A percentile compares a stretch with the other conserved stretches of the same genome.
phyloP scores from a whole-genome alignment of 1,139 yeast genomes.

The Geotrichum reessii region DNA sequence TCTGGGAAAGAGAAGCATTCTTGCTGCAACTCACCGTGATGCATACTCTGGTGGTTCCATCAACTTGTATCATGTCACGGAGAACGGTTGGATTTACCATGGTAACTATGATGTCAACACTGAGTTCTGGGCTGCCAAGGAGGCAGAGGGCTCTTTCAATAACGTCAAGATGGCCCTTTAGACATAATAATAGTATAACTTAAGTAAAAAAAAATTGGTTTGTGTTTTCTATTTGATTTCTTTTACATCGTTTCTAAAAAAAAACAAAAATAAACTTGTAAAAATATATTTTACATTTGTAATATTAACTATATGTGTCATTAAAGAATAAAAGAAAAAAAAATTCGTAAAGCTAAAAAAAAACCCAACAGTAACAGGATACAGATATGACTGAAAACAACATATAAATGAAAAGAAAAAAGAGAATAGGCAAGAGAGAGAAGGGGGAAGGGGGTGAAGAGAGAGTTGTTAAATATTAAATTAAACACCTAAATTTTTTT shows the following conservation, averaged over 20 bases:
- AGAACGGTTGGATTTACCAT: constrained; percentile 90
- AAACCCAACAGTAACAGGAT: background rate
- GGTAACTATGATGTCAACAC: constrained; percentile 94
- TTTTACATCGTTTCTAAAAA: background rate
- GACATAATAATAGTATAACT: background rate
- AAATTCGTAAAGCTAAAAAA: background rate
- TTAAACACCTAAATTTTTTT: too few relatives aligned
- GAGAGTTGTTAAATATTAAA: too few relatives aligned
- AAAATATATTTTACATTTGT: background rate
- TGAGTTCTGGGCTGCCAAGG: constrained; percentile 87
- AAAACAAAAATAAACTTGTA: background rate
- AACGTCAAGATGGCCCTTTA: constrained; percentile 51
- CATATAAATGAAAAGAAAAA: background rate
- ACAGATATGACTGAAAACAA: background rate
- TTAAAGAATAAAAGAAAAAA: too few relatives aligned
- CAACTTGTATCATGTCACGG: constrained; percentile 87
- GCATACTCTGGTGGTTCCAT: constrained; percentile 98
- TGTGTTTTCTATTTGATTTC: background rate
- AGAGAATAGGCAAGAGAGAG: background rate
- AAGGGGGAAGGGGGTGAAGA: too few relatives aligned
- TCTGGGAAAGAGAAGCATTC: constrained; percentile 88
- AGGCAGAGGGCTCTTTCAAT: constrained; percentile 81
- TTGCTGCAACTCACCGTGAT: constrained; percentile 98
- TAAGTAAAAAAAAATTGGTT: background rate
- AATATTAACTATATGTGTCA: background rate